Percentiles rank a stretch among this genome's conserved stretches.
phyloP scores from a whole-genome alignment of 495 filamentous ascomycete species.

The Viridothelium virens region DNA sequence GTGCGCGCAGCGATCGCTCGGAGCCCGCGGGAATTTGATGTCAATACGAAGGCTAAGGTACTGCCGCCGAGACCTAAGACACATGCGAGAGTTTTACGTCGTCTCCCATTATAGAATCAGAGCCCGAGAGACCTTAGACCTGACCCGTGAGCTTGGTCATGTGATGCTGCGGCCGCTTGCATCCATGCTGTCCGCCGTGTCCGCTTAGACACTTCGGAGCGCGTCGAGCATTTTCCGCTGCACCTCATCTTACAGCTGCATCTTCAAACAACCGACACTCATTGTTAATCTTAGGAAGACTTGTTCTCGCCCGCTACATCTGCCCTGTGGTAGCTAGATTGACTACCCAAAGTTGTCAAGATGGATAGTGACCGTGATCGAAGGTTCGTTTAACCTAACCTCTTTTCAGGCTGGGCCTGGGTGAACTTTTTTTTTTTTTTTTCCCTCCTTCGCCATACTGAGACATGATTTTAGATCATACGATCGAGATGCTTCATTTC shows the following conservation, averaged over 20 bases:
- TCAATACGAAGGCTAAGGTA: background rate
- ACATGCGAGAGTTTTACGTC: background rate
- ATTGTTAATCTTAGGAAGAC: background rate
- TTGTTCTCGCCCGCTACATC: background rate
- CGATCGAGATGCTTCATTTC: constrained; percentile 2
- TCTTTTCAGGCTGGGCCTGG: too few relatives aligned
- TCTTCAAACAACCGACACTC: background rate
- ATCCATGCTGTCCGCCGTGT: background rate
- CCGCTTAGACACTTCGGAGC: background rate
- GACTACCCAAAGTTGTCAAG: background rate
- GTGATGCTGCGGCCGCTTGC: background rate
- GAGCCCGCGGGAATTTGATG: too few relatives aligned
- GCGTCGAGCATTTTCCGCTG: constrained; percentile 10
- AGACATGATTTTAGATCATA: background rate
- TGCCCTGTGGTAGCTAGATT: background rate
- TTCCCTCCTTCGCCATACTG: background rate
- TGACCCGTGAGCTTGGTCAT: background rate
- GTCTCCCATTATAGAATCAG: background rate
- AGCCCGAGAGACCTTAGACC: background rate
- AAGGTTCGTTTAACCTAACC: background rate
- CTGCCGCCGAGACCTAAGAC: background rate
- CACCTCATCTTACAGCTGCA: background rate
- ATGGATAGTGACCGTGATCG: constrained; percentile 14
- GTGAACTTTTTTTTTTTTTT: too few relatives aligned
- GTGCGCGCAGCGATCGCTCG: too few relatives aligned